A percentile compares a stretch with the other conserved stretches of the same genome.
phyloP scores from a whole-genome alignment of 83 land plant species.

The Isoetes engelmannii region DNA sequence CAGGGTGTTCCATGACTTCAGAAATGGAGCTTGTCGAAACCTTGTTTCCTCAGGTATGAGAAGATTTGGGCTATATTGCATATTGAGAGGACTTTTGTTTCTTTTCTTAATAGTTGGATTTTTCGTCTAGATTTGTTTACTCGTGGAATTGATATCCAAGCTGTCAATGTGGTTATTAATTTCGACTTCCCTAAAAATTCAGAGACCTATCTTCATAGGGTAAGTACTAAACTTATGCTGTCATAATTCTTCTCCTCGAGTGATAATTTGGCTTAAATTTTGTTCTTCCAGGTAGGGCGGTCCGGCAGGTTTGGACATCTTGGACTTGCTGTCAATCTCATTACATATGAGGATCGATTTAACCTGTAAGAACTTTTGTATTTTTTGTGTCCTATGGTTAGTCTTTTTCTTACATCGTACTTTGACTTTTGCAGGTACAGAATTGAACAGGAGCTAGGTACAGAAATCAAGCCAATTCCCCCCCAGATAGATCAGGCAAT shows the following conservation, averaged over 20 bases:
- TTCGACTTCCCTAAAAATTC: conserved; percentile 97
- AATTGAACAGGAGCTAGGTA: conserved; percentile 95
- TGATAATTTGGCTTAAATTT: neutral
- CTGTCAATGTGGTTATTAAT: conserved; percentile 95
- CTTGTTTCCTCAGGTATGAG: conserved; percentile 85
- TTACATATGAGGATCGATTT: conserved; percentile 94
- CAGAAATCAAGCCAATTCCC: conserved; percentile 92
- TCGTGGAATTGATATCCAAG: conserved; percentile 93
- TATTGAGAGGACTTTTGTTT: conserved; percentile 9
- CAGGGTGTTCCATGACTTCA: conserved; percentile 94
- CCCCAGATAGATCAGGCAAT: conserved; percentile 92
- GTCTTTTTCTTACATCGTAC: neutral
- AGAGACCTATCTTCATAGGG: conserved; percentile 94
- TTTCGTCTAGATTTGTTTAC: conserved; percentile 75
- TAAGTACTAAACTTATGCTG: conserved; percentile 21
- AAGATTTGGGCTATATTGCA: conserved; percentile 3
- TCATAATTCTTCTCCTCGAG: neutral
- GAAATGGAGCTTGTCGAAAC: conserved; percentile 97
- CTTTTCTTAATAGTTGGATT: neutral
- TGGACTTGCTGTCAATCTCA: conserved; percentile 90
- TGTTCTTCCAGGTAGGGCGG: conserved; percentile 68
- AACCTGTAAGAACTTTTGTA: conserved; percentile 53
- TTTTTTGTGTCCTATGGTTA: neutral
- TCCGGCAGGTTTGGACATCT: conserved; percentile 98
- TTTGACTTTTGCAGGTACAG: conserved; percentile 48